Evolutionary conservation across 2,329 filamentous ascomycete species (phyloP).

Genomic region (Nothomitra cinnamomea): DNA sequence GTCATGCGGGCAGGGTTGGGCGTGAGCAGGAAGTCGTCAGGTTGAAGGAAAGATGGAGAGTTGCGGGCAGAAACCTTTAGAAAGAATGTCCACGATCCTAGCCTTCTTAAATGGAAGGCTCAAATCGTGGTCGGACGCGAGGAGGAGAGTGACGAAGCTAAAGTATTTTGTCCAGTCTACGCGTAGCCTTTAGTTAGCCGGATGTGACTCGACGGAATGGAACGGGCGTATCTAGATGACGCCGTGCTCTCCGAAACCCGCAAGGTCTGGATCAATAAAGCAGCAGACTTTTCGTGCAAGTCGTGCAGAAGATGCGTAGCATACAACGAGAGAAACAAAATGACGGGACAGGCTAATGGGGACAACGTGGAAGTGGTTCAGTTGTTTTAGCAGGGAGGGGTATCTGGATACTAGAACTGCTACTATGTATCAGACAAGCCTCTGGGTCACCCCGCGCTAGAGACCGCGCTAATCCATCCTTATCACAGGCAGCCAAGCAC

Average conservation of each 20-base stretch:
- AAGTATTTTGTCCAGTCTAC: background rate
- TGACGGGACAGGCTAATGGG: no score
- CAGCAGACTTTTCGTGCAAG: no score
- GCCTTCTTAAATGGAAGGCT: background rate
- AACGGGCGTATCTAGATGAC: background rate
- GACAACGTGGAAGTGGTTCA: background rate
- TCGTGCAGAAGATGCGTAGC: no score
- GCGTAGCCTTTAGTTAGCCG: background rate
- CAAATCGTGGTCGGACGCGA: background rate
- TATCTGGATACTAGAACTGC: background rate
- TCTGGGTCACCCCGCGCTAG: constrained; percentile 3
- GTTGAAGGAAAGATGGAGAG: background rate
- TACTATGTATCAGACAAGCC: background rate
- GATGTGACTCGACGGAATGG: background rate
- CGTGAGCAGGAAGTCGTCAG: background rate
- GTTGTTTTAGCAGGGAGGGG: background rate
- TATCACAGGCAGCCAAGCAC: background rate
- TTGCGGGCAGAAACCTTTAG: background rate
- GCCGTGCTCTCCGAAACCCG: no score
- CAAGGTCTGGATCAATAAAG: no score
- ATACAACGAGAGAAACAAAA: no score
- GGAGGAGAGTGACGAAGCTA: background rate
- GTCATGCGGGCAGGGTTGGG: background rate
- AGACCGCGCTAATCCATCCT: background rate
- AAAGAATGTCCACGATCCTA: background rate